phyloP scores from a whole-genome alignment of 2,329 filamentous ascomycete genomes.

The Xylaria digitata region DNA sequence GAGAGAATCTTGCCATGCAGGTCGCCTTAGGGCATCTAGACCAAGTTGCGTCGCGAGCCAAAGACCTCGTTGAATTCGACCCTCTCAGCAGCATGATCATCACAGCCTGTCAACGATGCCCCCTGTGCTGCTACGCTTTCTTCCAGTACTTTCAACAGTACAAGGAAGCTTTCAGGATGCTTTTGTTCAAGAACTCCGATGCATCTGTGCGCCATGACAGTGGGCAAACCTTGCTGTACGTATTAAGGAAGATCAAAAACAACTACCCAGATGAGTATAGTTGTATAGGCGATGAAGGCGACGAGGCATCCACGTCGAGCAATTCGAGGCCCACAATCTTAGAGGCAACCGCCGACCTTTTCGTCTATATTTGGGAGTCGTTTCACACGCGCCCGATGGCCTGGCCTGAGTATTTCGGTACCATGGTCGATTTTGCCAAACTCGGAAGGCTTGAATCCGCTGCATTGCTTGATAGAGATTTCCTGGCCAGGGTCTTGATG shows the following conservation, averaged over 20 bases:
- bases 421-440: constrained; percentile 73
- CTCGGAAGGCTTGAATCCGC: constrained; percentile 69
- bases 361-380: constrained; percentile 69
- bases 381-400: constrained; percentile 72
- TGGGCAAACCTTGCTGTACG: constrained; percentile 62
- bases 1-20: constrained; percentile 64
- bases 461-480: constrained; percentile 69
- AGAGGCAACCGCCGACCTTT: constrained; percentile 56
- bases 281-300: constrained; percentile 41
- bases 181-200: constrained; percentile 73
- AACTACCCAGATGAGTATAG: constrained; percentile 62
- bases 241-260: constrained; percentile 64
- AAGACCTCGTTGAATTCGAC: constrained; percentile 73
- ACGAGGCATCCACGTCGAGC: constrained; percentile 34
- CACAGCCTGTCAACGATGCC: constrained; percentile 61
- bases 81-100: constrained; percentile 62
- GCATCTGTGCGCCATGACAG: constrained; percentile 64
- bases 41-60: constrained; percentile 77
- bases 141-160: constrained; percentile 70
- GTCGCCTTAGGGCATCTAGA: constrained; percentile 75
- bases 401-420: constrained; percentile 81
- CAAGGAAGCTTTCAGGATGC: constrained; percentile 68
- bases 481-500: constrained; percentile 67
- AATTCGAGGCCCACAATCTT: constrained; percentile 52
- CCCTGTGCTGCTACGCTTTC: constrained; percentile 67